These are phyloP conservation scores for Thelephora ganbajun DNA, from an alignment of 768 basidiomycete genomes.

Conservation along the genomic window DNA sequence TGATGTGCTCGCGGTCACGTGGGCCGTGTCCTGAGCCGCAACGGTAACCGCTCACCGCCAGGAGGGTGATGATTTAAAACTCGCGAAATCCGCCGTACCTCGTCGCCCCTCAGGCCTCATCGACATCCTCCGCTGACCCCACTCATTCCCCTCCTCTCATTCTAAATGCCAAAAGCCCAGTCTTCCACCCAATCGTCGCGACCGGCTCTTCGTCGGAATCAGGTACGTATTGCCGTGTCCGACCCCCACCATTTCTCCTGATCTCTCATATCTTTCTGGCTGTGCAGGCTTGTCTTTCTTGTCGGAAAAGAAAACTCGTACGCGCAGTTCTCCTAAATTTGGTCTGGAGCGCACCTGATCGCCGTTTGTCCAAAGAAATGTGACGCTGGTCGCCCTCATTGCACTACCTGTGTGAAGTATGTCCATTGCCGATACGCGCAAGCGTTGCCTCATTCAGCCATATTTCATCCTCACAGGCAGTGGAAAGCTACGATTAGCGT, in stretches of 20 bases:
- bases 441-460: background rate
- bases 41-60: background rate
- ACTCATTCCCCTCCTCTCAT: too few relatives aligned
- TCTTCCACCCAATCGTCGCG: conserved; percentile 30
- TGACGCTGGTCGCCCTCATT: conserved; percentile 77
- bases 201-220: conserved; percentile 65
- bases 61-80: too few relatives aligned
- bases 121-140: too few relatives aligned
- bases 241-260: conserved; percentile 1
- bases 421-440: background rate
- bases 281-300: conserved; percentile 60
- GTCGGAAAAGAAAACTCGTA: conserved; percentile 76
- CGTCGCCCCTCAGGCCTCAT: too few relatives aligned
- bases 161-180: conserved; percentile 53
- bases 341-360: conserved; percentile 5
- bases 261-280: background rate
- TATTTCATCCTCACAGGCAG: conserved; percentile 40
- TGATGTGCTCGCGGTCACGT: too few relatives aligned
- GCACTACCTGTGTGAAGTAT: conserved; percentile 72
- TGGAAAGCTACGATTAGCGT: conserved; percentile 76
- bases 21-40: too few relatives aligned
- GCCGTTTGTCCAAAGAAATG: conserved; percentile 51
- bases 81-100: background rate
- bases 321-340: conserved; percentile 14
- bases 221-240: conserved; percentile 25